Evolutionary conservation across 176 grass and related monocot genomes (phyloP).

Genomic region (Themeda triandra): DNA sequence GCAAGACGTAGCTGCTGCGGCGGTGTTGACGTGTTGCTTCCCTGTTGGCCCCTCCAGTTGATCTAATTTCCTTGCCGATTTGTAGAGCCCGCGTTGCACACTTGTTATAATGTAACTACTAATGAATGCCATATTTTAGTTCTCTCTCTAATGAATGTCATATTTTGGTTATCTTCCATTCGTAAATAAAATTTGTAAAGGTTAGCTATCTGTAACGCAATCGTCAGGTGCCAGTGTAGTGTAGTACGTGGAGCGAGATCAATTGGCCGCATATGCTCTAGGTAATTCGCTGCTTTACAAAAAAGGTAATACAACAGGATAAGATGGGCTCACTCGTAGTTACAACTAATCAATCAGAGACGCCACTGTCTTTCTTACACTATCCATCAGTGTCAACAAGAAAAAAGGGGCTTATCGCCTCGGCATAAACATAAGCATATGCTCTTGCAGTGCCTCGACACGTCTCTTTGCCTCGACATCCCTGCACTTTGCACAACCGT

Average conservation of each 20-base stretch:
- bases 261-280: background rate
- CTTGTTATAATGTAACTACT: too few relatives aligned
- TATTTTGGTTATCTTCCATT: too few relatives aligned
- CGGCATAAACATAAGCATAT: slow-evolving; percentile 40
- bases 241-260: slow-evolving; percentile 14
- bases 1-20: too few relatives aligned
- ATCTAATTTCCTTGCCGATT: too few relatives aligned
- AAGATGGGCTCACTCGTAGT: slow-evolving; percentile 12
- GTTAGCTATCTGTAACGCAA: background rate
- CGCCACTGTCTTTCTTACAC: slow-evolving; percentile 23
- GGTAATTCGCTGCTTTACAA: slow-evolving; percentile 25
- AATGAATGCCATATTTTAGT: too few relatives aligned
- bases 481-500: too few relatives aligned
- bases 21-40: too few relatives aligned
- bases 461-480: too few relatives aligned
- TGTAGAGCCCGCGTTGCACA: too few relatives aligned
- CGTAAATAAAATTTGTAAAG: too few relatives aligned
- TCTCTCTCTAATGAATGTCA: too few relatives aligned
- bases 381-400: background rate
- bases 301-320: slow-evolving; percentile 26
- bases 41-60: too few relatives aligned
- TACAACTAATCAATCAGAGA: background rate
- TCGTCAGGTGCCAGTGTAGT: slow-evolving; percentile 6
- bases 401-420: background rate
- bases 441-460: slow-evolving; percentile 1